These are phyloP conservation scores for Lentithecium fluviatile DNA, from an alignment of 495 filamentous ascomycete genomes.

Conservation along the genomic window DNA sequence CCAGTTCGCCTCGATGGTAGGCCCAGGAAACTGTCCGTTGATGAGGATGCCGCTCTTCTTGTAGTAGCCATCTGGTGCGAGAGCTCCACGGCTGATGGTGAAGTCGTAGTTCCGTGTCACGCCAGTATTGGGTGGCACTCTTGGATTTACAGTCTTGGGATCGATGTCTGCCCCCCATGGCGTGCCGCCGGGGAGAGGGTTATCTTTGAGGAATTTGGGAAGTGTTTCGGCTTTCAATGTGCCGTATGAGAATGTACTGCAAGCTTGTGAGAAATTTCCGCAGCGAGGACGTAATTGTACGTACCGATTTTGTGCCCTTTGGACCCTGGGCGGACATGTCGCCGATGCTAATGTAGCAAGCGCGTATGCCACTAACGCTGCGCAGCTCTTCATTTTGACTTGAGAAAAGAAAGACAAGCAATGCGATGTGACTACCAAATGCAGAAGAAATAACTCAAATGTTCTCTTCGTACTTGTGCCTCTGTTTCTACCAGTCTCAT, in stretches of 20 bases:
- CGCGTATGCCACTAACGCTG: neutral
- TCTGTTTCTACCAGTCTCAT: neutral
- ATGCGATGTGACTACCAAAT: neutral
- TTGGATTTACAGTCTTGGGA: conserved; percentile 35
- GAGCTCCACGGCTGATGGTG: conserved; percentile 30
- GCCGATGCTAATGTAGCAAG: conserved; percentile 2
- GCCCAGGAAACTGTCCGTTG: conserved; percentile 38
- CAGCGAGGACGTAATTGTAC: neutral
- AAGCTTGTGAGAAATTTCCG: neutral
- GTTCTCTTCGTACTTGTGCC: neutral
- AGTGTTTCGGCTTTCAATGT: conserved; percentile 9
- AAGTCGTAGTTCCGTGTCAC: conserved; percentile 44
- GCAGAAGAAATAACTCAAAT: neutral
- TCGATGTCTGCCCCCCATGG: conserved; percentile 31
- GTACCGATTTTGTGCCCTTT: conserved; percentile 6
- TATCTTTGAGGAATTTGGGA: conserved; percentile 25
- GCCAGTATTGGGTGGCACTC: conserved; percentile 38
- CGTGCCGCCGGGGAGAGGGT: conserved; percentile 32
- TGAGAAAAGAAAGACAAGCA: neutral
- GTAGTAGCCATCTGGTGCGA: conserved; percentile 38
- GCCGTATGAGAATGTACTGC: conserved; percentile 4
- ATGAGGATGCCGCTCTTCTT: conserved; percentile 29
- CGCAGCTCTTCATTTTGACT: conserved; percentile 9
- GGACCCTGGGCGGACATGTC: neutral
- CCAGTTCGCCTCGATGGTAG: conserved; percentile 40